Percentiles rank a stretch among this genome's conserved stretches.
These are phyloP conservation scores for Excoecaria agallocha DNA, from an alignment of 345 rosid species.

Conservation along the genomic window DNA sequence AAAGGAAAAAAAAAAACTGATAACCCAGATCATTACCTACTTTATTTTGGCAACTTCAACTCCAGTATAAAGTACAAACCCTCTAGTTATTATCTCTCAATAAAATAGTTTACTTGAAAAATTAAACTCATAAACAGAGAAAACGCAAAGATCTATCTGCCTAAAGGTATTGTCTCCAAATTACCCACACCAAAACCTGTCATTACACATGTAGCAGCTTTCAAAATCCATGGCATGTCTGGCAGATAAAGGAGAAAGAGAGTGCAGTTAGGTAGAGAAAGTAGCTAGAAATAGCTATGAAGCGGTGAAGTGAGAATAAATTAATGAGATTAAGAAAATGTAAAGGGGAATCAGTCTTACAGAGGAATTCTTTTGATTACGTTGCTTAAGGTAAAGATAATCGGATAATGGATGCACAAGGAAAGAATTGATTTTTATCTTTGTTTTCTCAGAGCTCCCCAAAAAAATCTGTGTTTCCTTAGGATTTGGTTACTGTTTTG, in stretches of 20 bases:
- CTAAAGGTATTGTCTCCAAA: neutral
- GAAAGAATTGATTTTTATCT: neutral
- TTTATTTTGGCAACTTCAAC: conserved; percentile 4
- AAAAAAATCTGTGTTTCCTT: neutral
- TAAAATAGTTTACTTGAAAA: too few species aligned
- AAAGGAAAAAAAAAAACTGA: neutral
- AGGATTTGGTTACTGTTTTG: conserved; percentile 1
- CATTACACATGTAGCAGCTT: neutral
- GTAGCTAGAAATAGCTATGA: neutral
- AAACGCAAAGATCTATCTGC: neutral
- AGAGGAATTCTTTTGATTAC: neutral
- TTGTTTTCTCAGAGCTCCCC: too few species aligned
- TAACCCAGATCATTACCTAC: conserved; percentile 16
- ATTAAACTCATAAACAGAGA: neutral
- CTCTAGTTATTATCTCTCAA: neutral
- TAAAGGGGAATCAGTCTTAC: neutral
- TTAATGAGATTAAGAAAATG: neutral
- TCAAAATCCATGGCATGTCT: too few species aligned
- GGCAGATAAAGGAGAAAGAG: neutral
- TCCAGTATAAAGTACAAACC: neutral
- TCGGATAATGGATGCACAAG: neutral
- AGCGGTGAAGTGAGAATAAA: neutral
- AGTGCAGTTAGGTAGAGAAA: neutral
- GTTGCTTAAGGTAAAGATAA: too few species aligned
- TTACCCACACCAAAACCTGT: neutral